Conservation (phyloP, 371 early-diverging fungal species). For the Batkoa obscura region DNA sequence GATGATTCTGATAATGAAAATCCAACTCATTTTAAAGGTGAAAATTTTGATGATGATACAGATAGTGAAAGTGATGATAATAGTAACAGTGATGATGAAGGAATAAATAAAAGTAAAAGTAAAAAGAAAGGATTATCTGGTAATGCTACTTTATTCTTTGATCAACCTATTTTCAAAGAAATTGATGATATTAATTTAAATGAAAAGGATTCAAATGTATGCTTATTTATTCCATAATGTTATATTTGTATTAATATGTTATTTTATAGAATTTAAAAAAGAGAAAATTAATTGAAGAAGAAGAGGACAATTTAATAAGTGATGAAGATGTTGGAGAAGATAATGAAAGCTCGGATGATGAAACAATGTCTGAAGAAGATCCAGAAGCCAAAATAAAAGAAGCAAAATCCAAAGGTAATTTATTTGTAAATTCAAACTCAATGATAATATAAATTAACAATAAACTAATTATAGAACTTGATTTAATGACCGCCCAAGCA, state of each 20-base stretch:
- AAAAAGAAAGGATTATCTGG: conserved; percentile 25
- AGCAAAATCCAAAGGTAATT: conserved; percentile 16
- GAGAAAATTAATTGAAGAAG: no score
- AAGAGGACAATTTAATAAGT: no score
- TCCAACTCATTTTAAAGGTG: no score
- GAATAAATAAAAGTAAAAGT: conserved; percentile 17
- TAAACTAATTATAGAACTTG: conserved; percentile 17
- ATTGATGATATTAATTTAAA: conserved; percentile 12
- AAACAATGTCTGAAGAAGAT: conserved; percentile 15
- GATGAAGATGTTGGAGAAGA: conserved; percentile 13
- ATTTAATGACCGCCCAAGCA: conserved; percentile 62
- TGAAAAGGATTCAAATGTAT: conserved; percentile 21
- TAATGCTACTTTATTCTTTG: conserved; percentile 76
- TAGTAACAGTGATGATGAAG: conserved; percentile 9
- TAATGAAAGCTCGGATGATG: conserved; percentile 10
- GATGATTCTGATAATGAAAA: no score
- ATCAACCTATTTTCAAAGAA: conserved; percentile 74
- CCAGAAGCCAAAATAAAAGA: conserved; percentile 16
- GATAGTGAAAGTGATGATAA: conserved; percentile 17
- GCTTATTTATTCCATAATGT: no score
- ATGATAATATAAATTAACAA: conserved; percentile 30
- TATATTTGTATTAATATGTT: no score
- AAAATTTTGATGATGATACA: conserved; percentile 10
- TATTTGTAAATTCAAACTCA: conserved; percentile 30
- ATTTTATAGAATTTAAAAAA: no score